Evolutionary conservation across 2,329 filamentous ascomycete genomes (phyloP), one percentile per base, ranked within the genome.

Genomic region (Calonectria naviculata): DNA sequence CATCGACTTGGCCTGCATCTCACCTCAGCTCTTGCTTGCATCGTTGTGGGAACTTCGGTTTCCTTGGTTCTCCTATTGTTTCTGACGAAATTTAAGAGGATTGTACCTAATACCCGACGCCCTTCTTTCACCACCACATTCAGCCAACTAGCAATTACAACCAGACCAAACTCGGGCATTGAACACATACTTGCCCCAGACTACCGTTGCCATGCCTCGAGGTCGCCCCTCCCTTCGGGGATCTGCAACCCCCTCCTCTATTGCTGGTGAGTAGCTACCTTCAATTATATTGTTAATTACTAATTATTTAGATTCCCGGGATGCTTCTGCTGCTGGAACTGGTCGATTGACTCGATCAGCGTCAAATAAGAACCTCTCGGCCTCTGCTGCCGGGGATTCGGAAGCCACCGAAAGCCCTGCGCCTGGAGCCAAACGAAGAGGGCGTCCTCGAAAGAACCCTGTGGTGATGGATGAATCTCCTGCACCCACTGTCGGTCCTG

Each of bases 341-440:
- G 68, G 71, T 34, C 78, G 80, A 17, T 36, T 79, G 36, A 81
- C 80, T 36, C 80, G 80, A 17, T 77, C 78, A 61, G 73, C 76
- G 12, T 73, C 71, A 29, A 71, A 70, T 24, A 77, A 69, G 72
- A 75, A 67, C 36, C 54, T 73, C 24, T 68, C 60, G 54, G 63
- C 61, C 12, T 71, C 67, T 66, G 70, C 52, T 1, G 34, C 19
- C 1, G 52, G 69, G 31, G 64, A 15, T 46, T 44, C 52, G 12
- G 34, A 66, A 42, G 28, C 34, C 34, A 19, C 49, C 47, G 63
- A 52, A 31, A 68, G 71, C 12, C 54, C 70, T 28, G 19, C 46
- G 36, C 19, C 38, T 24, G 34, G 47, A 19, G 38, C 54, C 2
- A 77, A 71, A 42, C 73, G 73, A 17, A 76, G 80, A 71, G 80